phyloP scores from a whole-genome alignment of 2,329 filamentous ascomycete species.

The Seiridium unicorne region DNA sequence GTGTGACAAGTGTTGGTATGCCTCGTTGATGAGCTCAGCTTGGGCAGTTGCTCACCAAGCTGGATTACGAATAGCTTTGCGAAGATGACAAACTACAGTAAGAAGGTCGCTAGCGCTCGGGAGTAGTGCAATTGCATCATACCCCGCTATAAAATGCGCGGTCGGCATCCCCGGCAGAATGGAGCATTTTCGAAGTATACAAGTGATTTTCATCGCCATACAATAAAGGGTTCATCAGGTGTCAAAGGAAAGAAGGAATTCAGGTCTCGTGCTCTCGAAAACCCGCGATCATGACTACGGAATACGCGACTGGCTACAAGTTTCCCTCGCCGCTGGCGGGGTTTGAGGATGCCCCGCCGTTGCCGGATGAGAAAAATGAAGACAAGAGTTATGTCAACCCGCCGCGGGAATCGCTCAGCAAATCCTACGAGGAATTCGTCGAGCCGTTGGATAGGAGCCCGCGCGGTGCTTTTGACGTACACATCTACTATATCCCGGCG shows the following conservation, averaged over 20 bases:
- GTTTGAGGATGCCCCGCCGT: constrained; percentile 53
- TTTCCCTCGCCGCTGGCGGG: constrained; percentile 58
- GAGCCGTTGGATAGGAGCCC: constrained; percentile 64
- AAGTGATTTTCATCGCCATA: neutral
- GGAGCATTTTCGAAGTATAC: neutral
- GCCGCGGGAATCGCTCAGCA: constrained; percentile 56
- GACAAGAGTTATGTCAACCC: constrained; percentile 79
- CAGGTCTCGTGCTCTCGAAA: too few relatives aligned
- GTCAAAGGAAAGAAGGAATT: too few relatives aligned
- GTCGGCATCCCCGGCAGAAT: too few relatives aligned
- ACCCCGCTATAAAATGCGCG: neutral
- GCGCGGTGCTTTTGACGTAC: constrained; percentile 78
- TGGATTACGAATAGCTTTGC: constrained; percentile 1
- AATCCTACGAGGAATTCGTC: constrained; percentile 68
- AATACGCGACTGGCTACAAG: neutral
- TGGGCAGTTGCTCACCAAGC: too few relatives aligned
- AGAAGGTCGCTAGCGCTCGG: neutral
- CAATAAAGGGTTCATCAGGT: neutral
- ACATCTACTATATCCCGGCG: constrained; percentile 76
- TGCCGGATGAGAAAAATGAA: constrained; percentile 57
- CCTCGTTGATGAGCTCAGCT: too few relatives aligned
- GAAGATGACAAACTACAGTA: constrained; percentile 1
- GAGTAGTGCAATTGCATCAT: neutral
- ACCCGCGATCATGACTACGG: neutral
- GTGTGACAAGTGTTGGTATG: too few relatives aligned